Evolutionary conservation across 2,329 filamentous ascomycete species (phyloP), one percentile per base, ranked within the genome.

Genomic region (Lachnellula suecica): DNA sequence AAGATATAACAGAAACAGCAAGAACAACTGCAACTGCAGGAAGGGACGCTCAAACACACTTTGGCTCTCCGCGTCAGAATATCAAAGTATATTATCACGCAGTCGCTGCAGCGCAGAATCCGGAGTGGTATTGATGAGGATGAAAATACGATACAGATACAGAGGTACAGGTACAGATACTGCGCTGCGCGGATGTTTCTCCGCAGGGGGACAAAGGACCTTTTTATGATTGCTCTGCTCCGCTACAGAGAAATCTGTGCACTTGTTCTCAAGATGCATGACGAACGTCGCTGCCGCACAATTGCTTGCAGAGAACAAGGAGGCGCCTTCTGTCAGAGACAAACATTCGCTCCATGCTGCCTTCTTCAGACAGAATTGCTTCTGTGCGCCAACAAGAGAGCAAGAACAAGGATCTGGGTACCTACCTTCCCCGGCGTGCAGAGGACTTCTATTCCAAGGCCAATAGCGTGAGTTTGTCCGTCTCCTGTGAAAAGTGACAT

Each of bases 171-270:
- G 51, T 55, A 58, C 48, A 52, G 53, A 51, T 48, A 55, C 34
- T 44, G 25, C 8, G 19, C 24, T 43, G 24, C 20, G 40, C 15
- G 34, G n/a, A 15, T 2, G 22, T 23, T 6, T n/a, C 31, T 34
- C 19, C 44, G 35, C n/a, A 29, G 38, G 27, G 20, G 51, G 52
- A 51, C 51, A 51, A 57, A 25, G 55, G 49, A 54, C 55, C 38
- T 38, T 59, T 61, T 61, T 60, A 61, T 60, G 56, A n/a, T n/a
- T n/a, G 55, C 42, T 9, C 17, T 19, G n/a, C 10, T 40, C 15
- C 15, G 37, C 17, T 19, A 19, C 37, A 40, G 37, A 40, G 19
- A 40, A 10, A 4, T 22, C 19, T 10, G 7, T 40, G 10, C 37
- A 40, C n/a, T 40, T 22, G n/a, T 19, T 40, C 7, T 8, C 11